Percentiles rank a stretch among this genome's conserved stretches.
phyloP scores from a whole-genome alignment of 2,329 filamentous ascomycete species.

The Endothia cerciana region DNA sequence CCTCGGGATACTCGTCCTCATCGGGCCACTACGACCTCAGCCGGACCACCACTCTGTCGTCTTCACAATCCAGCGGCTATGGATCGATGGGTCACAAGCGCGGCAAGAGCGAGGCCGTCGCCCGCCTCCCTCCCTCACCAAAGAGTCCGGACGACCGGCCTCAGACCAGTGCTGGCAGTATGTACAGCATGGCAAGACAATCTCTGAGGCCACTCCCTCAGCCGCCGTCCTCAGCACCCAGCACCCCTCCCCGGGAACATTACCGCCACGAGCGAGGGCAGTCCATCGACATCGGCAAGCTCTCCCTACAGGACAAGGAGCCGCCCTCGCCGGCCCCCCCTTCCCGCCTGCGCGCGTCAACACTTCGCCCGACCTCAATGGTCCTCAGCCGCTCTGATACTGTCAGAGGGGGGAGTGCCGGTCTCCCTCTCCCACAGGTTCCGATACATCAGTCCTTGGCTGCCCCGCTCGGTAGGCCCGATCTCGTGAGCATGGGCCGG shows the following conservation, averaged over 20 bases:
- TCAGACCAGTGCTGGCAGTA: slow-evolving; percentile 55
- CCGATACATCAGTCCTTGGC: slow-evolving; percentile 45
- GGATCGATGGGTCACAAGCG: slow-evolving; percentile 65
- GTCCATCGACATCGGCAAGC: slow-evolving; percentile 56
- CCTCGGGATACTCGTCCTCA: slow-evolving; percentile 66
- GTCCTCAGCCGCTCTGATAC: slow-evolving; percentile 62
- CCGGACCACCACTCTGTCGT: slow-evolving; percentile 72
- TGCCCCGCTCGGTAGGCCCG: slow-evolving; percentile 64
- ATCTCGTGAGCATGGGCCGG: slow-evolving; percentile 80
- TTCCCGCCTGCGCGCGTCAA: slow-evolving; percentile 41
- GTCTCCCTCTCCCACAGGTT: slow-evolving; percentile 38
- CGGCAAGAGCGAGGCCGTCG: slow-evolving; percentile 70
- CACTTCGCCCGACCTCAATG: slow-evolving; percentile 64
- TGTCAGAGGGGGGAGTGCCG: slow-evolving; percentile 43
- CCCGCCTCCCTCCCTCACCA: slow-evolving; percentile 53
- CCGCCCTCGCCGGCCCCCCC: slow-evolving; percentile 48
- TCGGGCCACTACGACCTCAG: slow-evolving; percentile 61
- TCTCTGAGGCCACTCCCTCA: slow-evolving; percentile 77
- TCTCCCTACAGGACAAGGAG: slow-evolving; percentile 53
- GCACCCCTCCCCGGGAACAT: slow-evolving; percentile 36
- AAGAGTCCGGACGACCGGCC: slow-evolving; percentile 45
- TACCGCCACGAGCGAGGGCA: slow-evolving; percentile 34
- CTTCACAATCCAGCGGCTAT: slow-evolving; percentile 68
- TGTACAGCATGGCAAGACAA: slow-evolving; percentile 74
- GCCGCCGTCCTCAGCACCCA: slow-evolving; percentile 54